These are phyloP conservation scores for Hypomyces perniciosus DNA, from an alignment of 2,329 filamentous ascomycete species.

Conservation along the genomic window DNA sequence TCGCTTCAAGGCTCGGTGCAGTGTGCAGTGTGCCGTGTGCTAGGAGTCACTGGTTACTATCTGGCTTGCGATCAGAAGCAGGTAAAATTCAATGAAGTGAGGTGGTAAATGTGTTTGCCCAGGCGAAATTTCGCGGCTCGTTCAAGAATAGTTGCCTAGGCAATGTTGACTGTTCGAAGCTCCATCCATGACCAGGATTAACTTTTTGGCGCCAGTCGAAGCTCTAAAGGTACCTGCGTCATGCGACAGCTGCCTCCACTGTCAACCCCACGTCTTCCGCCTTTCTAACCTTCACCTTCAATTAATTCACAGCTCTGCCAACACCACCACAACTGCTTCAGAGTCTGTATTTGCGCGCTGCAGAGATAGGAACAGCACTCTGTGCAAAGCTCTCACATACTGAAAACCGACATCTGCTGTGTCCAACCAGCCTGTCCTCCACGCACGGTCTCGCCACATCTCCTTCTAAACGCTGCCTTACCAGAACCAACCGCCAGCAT, in stretches of 20 bases:
- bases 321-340: slow-evolving; percentile 7
- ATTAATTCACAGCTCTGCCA: background rate
- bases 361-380: too few species aligned
- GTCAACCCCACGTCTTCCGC: slow-evolving; percentile 16
- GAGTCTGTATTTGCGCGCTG: background rate
- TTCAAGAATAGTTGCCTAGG: too few species aligned
- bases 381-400: too few species aligned
- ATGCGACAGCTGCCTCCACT: slow-evolving; percentile 28
- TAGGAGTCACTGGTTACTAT: too few species aligned
- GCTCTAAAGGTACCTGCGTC: slow-evolving; percentile 24
- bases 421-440: too few species aligned
- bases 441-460: too few species aligned
- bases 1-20: background rate
- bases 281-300: slow-evolving; percentile 13
- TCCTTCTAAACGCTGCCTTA: background rate
- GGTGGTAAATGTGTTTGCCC: too few species aligned
- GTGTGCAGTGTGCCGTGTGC: too few species aligned
- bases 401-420: too few species aligned
- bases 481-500: background rate
- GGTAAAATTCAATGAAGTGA: too few species aligned
- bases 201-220: slow-evolving; percentile 12
- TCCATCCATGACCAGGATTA: slow-evolving; percentile 6
- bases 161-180: background rate
- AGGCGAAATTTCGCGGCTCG: too few species aligned
- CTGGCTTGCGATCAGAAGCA: too few species aligned